phyloP scores from a whole-genome alignment of 345 rosid species.

The Dovyalis caffra region DNA sequence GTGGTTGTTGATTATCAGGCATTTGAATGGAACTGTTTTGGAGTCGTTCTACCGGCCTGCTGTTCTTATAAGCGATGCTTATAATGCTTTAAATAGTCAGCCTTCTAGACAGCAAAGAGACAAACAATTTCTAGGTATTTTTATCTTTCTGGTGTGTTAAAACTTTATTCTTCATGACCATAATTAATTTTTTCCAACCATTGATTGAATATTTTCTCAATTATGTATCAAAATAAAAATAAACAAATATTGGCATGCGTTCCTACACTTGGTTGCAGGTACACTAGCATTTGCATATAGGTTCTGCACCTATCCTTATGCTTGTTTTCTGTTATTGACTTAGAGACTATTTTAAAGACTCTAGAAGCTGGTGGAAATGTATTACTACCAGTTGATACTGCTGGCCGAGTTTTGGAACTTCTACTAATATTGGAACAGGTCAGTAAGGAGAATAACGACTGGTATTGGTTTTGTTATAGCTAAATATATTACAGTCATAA shows the following conservation, averaged over 20 bases:
- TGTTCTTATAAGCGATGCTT: conserved; percentile 92
- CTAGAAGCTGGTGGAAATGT: conserved; percentile 86
- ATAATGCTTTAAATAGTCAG: conserved; percentile 81
- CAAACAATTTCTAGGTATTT: conserved; percentile 69
- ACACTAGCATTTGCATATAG: no score
- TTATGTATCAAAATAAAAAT: no score
- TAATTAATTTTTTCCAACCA: no score
- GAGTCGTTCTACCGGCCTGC: conserved; percentile 95
- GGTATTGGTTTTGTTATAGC: conserved; percentile 5
- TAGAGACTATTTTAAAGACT: conserved; percentile 66
- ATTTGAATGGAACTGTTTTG: conserved; percentile 91
- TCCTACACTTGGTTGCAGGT: no score
- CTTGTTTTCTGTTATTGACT: background rate
- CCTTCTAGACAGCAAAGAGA: conserved; percentile 84
- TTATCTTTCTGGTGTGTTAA: conserved; percentile 17
- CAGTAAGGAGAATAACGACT: conserved; percentile 13
- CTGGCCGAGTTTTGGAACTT: conserved; percentile 92
- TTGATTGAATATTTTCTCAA: no score
- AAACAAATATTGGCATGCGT: background rate
- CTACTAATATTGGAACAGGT: conserved; percentile 90
- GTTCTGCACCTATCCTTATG: no score
- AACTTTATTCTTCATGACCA: no score
- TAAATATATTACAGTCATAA: conserved; percentile 15
- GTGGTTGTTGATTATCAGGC: conserved; percentile 52
- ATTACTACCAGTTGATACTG: conserved; percentile 84